Base-by-base conservation (phyloP, 352 stramenopile species). In the Phytophthora citrophthora region DNA sequence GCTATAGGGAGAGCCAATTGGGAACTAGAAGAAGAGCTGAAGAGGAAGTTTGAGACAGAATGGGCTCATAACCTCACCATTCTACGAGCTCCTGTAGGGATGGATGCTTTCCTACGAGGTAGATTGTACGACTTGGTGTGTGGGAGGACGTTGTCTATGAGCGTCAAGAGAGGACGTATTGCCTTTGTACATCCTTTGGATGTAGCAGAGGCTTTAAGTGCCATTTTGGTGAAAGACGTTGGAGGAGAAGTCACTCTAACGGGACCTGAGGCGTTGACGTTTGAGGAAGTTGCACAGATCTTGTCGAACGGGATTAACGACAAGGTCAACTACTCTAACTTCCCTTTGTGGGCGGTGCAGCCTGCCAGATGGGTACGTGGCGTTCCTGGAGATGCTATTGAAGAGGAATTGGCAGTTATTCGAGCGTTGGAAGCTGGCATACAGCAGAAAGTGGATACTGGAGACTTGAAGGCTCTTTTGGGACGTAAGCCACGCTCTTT, bases 271-370 rank as follows among this genome's bases (percentile, higher is more conserved):
- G 72, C 85, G 9, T 69, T 94, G 40, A 63, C 76, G 12, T 92
- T 77, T 51, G 36, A 76, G 46, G 62, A 91, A 5, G 64, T 89
- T 29, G 69, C 76, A 4, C 40, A 79, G 13, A 48, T 74, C n/a
- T 53, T 92, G 10, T 88, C 74, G 5, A 11, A 70, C 0, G 68
- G 64, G 2, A 72, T 93, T 24, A 63, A 63, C 1, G 54, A 88
- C 9, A 61, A 59, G 12, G 81, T 93, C 13, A 68, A 51, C 10
- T 90, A 83, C 52, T 89, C 81, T 20, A 62, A 89, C 49, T 91
- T 92, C 31, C 83, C 85, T 3, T 56, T 90, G 20, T 94, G 85
- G 85, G 81, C 83, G 3, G 78, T 94, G 46, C 77, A 92, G 55
- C 81, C 83, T 10, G 76, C 85, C 29, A 73, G 88, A 26, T 94